Percentiles rank a stretch among this genome's conserved stretches.
Conservation (phyloP, 768 basidiomycete genomes). For the Boletus pseudo-olivaceus region DNA sequence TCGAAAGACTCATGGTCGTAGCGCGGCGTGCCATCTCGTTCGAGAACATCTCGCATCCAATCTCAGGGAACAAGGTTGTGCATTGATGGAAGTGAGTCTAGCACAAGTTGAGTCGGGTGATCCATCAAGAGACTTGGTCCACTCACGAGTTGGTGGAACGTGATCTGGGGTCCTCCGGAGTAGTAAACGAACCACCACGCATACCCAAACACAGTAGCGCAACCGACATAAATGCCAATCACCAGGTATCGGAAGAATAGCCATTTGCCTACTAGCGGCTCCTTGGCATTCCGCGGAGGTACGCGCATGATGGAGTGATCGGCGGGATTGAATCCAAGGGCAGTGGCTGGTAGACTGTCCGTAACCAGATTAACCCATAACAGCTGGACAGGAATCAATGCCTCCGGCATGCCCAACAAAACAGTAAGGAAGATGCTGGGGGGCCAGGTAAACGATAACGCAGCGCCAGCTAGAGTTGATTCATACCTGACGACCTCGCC, state of each 20-base stretch:
- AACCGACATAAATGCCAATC: conserved; percentile 90
- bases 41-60: conserved; percentile 95
- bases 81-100: conserved; percentile 98
- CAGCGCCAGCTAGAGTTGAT: background rate
- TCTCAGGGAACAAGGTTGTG: conserved; percentile 72
- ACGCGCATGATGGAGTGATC: conserved; percentile 97
- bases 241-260: conserved; percentile 95
- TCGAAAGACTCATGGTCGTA: conserved; percentile 94
- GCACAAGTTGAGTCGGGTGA: conserved; percentile 2
- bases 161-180: conserved; percentile 84
- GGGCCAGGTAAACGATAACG: background rate
- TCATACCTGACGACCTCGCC: conserved; percentile 84
- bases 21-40: conserved; percentile 82
- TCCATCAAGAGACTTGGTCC: background rate
- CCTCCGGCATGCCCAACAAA: conserved; percentile 98
- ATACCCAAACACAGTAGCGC: conserved; percentile 94
- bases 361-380: conserved; percentile 99
- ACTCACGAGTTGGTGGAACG: conserved; percentile 88
- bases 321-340: conserved; percentile 95
- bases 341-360: conserved; percentile 93
- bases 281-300: conserved; percentile 84
- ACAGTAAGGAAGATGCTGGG: conserved; percentile 93
- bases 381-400: conserved; percentile 94
- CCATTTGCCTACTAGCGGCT: conserved; percentile 91
- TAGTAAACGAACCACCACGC: conserved; percentile 99